Base-by-base conservation (phyloP, 768 basidiomycete species). In the Hortiboletus flavorubellus region DNA sequence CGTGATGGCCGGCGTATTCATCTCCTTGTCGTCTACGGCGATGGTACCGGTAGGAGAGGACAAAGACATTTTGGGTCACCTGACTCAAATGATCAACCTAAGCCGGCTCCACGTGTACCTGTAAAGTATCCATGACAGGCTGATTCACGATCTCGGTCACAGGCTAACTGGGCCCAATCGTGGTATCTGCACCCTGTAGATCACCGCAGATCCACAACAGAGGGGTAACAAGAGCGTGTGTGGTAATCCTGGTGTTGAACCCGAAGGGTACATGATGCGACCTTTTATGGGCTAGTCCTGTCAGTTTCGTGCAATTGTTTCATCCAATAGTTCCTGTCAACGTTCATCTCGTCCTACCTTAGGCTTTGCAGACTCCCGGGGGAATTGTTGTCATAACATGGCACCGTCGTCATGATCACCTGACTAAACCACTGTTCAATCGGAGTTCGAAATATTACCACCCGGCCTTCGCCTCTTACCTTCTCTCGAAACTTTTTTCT, bases 391-490 rank as follows among this genome's bases (percentile, higher is more conserved):
- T 26, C 26, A 26, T 26, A 26, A 5, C 21, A 21, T 21, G 21
- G 6, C 35, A 2, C 2, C 5, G 9, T 45, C 37, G 54, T 65
- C 64, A 21, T 21, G 21, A 21, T 21, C 21, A 65, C 64, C 51
- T 65, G 64, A 65, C 56, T 15, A 12, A 11, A 31, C 0, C 16
- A 18, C 21, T 5, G 9, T 63, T 67, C 7, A 58, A 54, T 58
- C 70, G 64, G 66, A 60, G 64, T 34, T 49, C 35, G 0, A 64
- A 72, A 18, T 2, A 8, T 41, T 38, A 29, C 31, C 21, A 30
- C 26, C 51, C 37, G 26, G 45, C 33, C 40, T 44, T 59, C 59
- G 31, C 38, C 55, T 67, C 59, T 48, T 56, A 39, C 59, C 38
- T 43, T 55, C 45, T 50, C 29, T 44, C 41, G 3, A 33, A 18